A percentile compares a stretch with the other conserved stretches of the same genome.
phyloP scores from a whole-genome alignment of 2,329 filamentous ascomycete genomes.

The Xylaria sp. region DNA sequence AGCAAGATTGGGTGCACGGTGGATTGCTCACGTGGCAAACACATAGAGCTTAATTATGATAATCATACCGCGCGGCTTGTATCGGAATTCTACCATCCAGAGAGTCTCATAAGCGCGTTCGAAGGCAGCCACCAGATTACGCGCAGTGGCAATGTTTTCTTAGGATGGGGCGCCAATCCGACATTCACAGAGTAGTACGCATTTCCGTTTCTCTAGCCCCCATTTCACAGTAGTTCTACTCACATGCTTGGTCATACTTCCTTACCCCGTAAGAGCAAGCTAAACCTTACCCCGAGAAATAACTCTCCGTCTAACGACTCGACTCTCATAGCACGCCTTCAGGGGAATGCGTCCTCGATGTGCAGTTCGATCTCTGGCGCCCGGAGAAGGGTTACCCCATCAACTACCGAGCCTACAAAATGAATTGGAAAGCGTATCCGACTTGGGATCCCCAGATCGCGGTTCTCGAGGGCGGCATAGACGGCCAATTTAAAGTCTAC shows the following conservation, averaged over 20 bases:
- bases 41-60: constrained; percentile 35
- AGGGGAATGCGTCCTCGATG: constrained; percentile 49
- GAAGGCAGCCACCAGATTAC: constrained; percentile 34
- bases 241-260: not conserved
- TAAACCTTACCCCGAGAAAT: not conserved
- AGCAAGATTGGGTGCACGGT: constrained; percentile 60
- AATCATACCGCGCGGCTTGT: constrained; percentile 31
- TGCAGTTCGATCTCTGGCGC: constrained; percentile 49
- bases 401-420: constrained; percentile 52
- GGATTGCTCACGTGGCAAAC: constrained; percentile 35
- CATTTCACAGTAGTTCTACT: not conserved
- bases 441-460: constrained; percentile 37
- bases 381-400: constrained; percentile 40
- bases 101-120: constrained; percentile 28
- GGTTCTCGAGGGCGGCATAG: not conserved
- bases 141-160: constrained; percentile 41
- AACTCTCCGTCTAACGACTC: not conserved
- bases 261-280: not conserved
- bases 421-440: constrained; percentile 46
- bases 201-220: not conserved
- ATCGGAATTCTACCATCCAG: constrained; percentile 36
- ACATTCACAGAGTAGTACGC: constrained; percentile 50
- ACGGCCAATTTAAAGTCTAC: constrained; percentile 22
- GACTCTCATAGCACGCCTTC: constrained; percentile 37
- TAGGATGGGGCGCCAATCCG: constrained; percentile 52